Base-by-base conservation (phyloP, 148 eudicot genomes). In the Rheum nobile region DNA sequence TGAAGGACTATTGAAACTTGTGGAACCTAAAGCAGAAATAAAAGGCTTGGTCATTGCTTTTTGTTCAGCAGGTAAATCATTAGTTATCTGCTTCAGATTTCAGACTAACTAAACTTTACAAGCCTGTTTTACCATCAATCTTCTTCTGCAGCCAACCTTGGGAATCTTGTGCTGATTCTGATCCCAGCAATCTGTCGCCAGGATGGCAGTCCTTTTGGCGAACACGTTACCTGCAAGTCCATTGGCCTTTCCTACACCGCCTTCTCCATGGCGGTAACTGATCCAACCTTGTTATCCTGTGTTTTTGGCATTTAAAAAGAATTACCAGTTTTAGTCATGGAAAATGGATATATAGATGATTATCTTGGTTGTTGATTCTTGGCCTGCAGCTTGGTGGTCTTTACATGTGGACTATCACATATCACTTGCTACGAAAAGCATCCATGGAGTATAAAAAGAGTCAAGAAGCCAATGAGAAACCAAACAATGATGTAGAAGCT, bases 251-350 rank as follows among this genome's bases (percentile, higher is more conserved):
- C 96, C 6, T 91, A 94, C 37, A 81, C 86, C 43, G 84, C 98
- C 46, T 89, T 91, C 86, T 93, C 98, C 52, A 93, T 90, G 98
- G 94, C 98, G 69, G 98, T 93, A 87, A 79, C 83, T 29, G 37
- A 34, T 14, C 39, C 39, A 37, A 37, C 39, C 6, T 37, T 37
- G 2, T 37, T 37, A 37, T 37, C 39, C 6, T 37, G 39, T 37
- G 39, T 37, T 6, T 37, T 37, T 37, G 6, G 2, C 6, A 6
- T 37, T 37, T 6, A 37, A 6, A 37, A 37, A 37, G 39, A 12
- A 43, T 43, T 43, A 43, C 16, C 16, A n/a, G n/a, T 43, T 12
- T 9, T 43, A 68, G 22, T 7, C 14, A 34, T 43, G 47, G 12
- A n/a, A 68, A 34, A 38, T 26, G n/a, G 31, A 67, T 67, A n/a